Base-by-base conservation (phyloP, 2,329 filamentous ascomycete genomes). In the Pseudogymnoascus verrucosus region DNA sequence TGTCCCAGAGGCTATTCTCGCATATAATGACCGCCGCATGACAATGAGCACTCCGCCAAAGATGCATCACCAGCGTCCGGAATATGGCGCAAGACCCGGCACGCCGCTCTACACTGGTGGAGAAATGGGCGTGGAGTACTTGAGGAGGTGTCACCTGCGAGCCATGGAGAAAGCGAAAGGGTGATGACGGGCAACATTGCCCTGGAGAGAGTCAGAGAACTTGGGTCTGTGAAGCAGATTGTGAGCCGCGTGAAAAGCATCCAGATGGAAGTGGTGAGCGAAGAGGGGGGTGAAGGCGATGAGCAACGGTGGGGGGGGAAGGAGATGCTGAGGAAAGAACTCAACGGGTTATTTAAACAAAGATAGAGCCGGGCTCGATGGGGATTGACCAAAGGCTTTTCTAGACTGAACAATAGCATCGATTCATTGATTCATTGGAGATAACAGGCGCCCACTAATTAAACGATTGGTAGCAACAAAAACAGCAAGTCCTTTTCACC, bases 371-470 rank as follows among this genome's bases (percentile, higher is more conserved):
- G n/a, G 7, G 8, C 14, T 31, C 7, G 26, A 16, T 11, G 28
- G 8, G 26, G 47, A 19, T 34, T 31, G 47, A 16, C 31, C 14
- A 8, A 34, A 34, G 19, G n/a, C 26, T 19, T 34, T 54, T 19
- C n/a, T 34, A 57, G 47, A 57, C n/a, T 57, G 47, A 8, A 57
- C n/a, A 57, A 57, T 23, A 23, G 21, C n/a, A 57, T 23, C 34
- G 26, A 34, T 34, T 57, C 47, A 57, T 57, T 57, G 19, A 57
- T 57, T 57, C 47, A 57, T 57, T 57, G 47, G n/a, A 57, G 47
- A 57, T 57, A 34, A 57, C 47, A 57, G 26, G 21, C 23, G 51
- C 37, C 28, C 42, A 31, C 51, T 40, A 62, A 39, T 31, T 23
- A 31, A 62, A 23, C 39, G 31, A 51, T 62, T 26, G 31, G 40